Percentiles rank a stretch among this genome's conserved stretches.
Evolutionary conservation across 2,329 filamentous ascomycete genomes (phyloP).

Genomic region (Aspergillus quadrilineatus): DNA sequence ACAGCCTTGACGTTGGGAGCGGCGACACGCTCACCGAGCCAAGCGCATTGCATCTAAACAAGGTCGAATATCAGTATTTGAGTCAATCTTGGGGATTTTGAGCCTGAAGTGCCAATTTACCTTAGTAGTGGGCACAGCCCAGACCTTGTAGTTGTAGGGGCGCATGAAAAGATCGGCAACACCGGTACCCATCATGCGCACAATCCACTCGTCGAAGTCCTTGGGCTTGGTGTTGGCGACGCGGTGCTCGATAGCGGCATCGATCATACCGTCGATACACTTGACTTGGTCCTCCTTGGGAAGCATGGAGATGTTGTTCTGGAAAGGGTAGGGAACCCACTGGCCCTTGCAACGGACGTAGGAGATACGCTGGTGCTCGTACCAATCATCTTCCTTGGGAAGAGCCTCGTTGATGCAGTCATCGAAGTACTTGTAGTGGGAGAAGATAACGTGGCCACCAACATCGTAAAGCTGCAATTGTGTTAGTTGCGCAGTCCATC

Average conservation of each 20-base stretch:
- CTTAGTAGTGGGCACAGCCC: slow-evolving; percentile 97
- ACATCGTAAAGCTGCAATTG: slow-evolving; percentile 85
- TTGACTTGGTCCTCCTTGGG: slow-evolving; percentile 95
- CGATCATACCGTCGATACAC: slow-evolving; percentile 93
- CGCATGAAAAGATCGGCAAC: slow-evolving; percentile 97
- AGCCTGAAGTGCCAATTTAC: slow-evolving; percentile 50
- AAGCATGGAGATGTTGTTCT: slow-evolving; percentile 99
- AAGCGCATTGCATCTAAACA: slow-evolving; percentile 91
- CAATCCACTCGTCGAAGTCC: slow-evolving; percentile 97
- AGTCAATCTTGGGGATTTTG: not conserved
- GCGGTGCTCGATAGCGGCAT: slow-evolving; percentile 82
- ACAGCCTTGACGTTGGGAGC: slow-evolving; percentile 93
- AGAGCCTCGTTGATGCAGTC: slow-evolving; percentile 97
- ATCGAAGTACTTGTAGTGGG: slow-evolving; percentile 99
- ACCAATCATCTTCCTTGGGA: slow-evolving; percentile 93
- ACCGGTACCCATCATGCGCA: slow-evolving; percentile 85
- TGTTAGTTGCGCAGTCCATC: slow-evolving; percentile 14
- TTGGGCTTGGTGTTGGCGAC: slow-evolving; percentile 88
- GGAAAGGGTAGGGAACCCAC: slow-evolving; percentile 99
- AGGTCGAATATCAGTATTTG: slow-evolving; percentile 11
- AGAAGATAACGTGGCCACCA: slow-evolving; percentile 97
- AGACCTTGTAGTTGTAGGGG: slow-evolving; percentile 99
- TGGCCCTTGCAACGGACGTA: slow-evolving; percentile 95
- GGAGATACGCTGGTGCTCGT: slow-evolving; percentile 95
- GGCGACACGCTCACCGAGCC: slow-evolving; percentile 97